Conservation (phyloP, 1,284 basidiomycete species). For the Thelephora terrestris region DNA sequence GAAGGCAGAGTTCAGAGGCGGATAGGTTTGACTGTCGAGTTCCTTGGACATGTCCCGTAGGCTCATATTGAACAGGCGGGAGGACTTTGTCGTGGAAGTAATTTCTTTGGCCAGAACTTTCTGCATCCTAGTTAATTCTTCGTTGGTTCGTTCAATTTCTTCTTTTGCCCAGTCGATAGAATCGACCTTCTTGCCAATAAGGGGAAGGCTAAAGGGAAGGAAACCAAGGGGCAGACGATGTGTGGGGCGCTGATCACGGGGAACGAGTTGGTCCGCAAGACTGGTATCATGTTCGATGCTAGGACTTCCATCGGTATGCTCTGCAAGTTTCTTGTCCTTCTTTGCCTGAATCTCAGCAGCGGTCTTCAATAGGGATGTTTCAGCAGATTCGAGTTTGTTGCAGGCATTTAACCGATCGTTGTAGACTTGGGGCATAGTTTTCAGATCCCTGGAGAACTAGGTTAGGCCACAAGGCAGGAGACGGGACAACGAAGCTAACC, state of each 20-base stretch:
- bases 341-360: constrained; percentile 58
- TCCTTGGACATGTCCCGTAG: constrained; percentile 10
- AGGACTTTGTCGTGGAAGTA: constrained; percentile 12
- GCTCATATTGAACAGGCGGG: constrained; percentile 8
- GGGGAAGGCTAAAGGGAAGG: constrained; percentile 52
- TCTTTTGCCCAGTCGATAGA: constrained; percentile 83
- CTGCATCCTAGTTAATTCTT: constrained; percentile 41
- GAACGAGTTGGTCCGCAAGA: constrained; percentile 50
- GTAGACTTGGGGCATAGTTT: constrained; percentile 76
- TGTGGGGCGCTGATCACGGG: constrained; percentile 64
- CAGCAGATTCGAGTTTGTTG: constrained; percentile 77
- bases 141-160: constrained; percentile 49
- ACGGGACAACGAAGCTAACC: constrained; percentile 23
- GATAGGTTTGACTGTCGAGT: constrained; percentile 38
- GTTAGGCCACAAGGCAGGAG: not conserved
- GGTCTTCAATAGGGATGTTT: constrained; percentile 64
- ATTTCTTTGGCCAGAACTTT: constrained; percentile 23
- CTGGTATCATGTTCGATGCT: constrained; percentile 38
- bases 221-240: constrained; percentile 58
- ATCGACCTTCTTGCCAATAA: constrained; percentile 80
- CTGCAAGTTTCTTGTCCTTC: constrained; percentile 31
- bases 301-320: constrained; percentile 17
- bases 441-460: constrained; percentile 45
- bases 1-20: constrained; percentile 78
- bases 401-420: constrained; percentile 70